phyloP scores from a whole-genome alignment of 2,329 filamentous ascomycete species.

The Xylaria sp. region DNA sequence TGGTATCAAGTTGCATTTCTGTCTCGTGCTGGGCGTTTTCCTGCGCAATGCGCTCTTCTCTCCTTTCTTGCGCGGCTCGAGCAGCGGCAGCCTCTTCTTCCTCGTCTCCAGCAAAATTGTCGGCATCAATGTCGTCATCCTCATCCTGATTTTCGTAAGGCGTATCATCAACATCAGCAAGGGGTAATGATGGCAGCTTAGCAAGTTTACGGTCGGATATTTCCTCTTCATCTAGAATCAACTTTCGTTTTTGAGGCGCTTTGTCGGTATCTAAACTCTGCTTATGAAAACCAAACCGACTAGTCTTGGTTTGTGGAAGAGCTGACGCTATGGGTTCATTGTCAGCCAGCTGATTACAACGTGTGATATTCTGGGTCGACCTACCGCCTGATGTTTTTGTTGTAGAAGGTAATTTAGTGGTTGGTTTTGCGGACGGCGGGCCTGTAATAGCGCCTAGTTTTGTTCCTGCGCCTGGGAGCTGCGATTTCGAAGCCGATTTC shows the following conservation, averaged over 20 bases:
- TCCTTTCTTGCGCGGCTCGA: constrained; percentile 84
- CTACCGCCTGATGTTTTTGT: constrained; percentile 53
- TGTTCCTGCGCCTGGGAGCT: constrained; percentile 65
- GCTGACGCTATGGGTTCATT: constrained; percentile 56
- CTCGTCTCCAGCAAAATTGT: constrained; percentile 83
- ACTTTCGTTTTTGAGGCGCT: constrained; percentile 74
- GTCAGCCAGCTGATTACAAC: constrained; percentile 42
- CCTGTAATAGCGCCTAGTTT: constrained; percentile 62
- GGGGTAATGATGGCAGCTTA: constrained; percentile 82
- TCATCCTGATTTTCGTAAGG: constrained; percentile 70
- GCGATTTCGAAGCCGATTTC: constrained; percentile 71
- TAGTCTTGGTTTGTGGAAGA: constrained; percentile 78
- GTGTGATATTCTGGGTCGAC: constrained; percentile 29
- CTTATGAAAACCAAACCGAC: constrained; percentile 85
- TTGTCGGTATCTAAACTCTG: constrained; percentile 73
- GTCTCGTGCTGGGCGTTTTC: constrained; percentile 62
- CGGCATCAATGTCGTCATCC: constrained; percentile 76
- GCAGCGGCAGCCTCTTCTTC: constrained; percentile 89
- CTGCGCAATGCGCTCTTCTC: constrained; percentile 73
- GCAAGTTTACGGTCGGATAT: constrained; percentile 87
- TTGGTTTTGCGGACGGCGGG: constrained; percentile 52
- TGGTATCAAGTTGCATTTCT: constrained; percentile 55
- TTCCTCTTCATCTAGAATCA: constrained; percentile 91
- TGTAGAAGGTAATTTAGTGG: constrained; percentile 38
- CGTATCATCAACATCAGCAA: constrained; percentile 70